Evolutionary conservation across 1,284 basidiomycete genomes (phyloP).

Genomic region (Takashimella koratensis): DNA sequence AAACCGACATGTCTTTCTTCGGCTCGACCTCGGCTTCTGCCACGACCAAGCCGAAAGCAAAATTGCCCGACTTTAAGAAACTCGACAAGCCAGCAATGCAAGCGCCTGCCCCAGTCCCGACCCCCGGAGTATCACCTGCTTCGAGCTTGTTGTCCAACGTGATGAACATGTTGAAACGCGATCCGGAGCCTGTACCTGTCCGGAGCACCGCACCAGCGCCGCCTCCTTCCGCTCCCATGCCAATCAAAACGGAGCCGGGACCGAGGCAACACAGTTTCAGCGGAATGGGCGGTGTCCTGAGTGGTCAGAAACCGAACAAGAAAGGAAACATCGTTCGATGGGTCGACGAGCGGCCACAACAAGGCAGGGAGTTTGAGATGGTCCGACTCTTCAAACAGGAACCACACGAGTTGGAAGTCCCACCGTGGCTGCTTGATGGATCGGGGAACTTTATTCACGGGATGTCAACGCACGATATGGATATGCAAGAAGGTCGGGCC

Average conservation of each 20-base stretch:
- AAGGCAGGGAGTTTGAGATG: conserved; percentile 22
- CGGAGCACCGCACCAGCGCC: too few relatives aligned
- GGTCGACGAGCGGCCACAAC: conserved; percentile 21
- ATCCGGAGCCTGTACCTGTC: conserved; percentile 3
- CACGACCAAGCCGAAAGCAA: conserved; percentile 20
- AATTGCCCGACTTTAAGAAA: conserved; percentile 28
- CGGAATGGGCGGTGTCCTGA: not conserved
- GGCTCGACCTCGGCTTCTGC: conserved; percentile 11
- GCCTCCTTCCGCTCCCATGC: too few relatives aligned
- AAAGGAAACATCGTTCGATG: conserved; percentile 33
- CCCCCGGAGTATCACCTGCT: not conserved
- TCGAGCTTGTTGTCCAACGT: conserved; percentile 8
- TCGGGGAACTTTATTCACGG: conserved; percentile 24
- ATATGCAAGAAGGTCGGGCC: conserved; percentile 33
- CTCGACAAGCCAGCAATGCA: conserved; percentile 1
- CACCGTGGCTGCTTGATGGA: conserved; percentile 21
- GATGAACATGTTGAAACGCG: conserved; percentile 12
- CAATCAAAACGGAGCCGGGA: too few relatives aligned
- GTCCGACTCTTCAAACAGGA: conserved; percentile 30
- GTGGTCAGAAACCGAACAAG: conserved; percentile 28
- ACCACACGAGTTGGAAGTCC: conserved; percentile 28
- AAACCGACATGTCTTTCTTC: conserved; percentile 36
- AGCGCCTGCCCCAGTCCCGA: not conserved
- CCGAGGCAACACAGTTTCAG: too few relatives aligned
- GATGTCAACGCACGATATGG: conserved; percentile 22